Evolutionary conservation across 768 basidiomycete genomes (phyloP).

Genomic region (Sarcodon sp.): DNA sequence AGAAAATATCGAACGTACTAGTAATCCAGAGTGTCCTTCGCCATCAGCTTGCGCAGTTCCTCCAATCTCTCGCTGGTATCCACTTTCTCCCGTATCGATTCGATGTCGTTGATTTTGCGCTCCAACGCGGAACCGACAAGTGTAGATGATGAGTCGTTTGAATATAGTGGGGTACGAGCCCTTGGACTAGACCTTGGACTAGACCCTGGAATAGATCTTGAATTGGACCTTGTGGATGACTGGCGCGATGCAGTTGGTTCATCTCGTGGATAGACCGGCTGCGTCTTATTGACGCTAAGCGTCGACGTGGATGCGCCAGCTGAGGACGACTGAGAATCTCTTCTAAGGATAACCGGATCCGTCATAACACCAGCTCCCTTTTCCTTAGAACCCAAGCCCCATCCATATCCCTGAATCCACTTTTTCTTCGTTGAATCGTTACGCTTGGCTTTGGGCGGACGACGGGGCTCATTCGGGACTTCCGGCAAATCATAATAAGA

Average conservation of each 20-base stretch:
- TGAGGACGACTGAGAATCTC: conserved; percentile 12
- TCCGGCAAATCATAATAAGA: conserved; percentile 12
- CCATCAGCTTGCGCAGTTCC: conserved; percentile 53
- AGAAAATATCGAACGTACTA: conserved; percentile 40
- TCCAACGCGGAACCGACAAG: conserved; percentile 65
- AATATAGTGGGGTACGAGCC: conserved; percentile 25
- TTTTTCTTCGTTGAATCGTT: conserved; percentile 7
- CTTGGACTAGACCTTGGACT: conserved; percentile 3
- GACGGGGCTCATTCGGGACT: conserved; percentile 1
- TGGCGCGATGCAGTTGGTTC: conserved; percentile 3
- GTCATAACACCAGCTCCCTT: conserved; percentile 21
- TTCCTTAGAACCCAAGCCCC: conserved; percentile 43
- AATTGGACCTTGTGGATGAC: neutral
- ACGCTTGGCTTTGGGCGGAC: conserved; percentile 5
- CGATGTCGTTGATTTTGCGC: conserved; percentile 55
- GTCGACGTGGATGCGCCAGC: conserved; percentile 9
- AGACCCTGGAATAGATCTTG: conserved; percentile 14
- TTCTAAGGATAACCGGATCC: conserved; percentile 18
- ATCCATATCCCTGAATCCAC: conserved; percentile 56
- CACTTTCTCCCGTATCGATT: conserved; percentile 33
- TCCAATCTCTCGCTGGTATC: conserved; percentile 52
- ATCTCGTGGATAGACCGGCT: conserved; percentile 3
- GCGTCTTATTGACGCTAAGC: conserved; percentile 4
- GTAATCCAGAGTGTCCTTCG: conserved; percentile 55
- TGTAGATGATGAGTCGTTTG: conserved; percentile 59